Conservation (phyloP, 176 grass and related monocot species). For the Lolium perenne region DNA sequence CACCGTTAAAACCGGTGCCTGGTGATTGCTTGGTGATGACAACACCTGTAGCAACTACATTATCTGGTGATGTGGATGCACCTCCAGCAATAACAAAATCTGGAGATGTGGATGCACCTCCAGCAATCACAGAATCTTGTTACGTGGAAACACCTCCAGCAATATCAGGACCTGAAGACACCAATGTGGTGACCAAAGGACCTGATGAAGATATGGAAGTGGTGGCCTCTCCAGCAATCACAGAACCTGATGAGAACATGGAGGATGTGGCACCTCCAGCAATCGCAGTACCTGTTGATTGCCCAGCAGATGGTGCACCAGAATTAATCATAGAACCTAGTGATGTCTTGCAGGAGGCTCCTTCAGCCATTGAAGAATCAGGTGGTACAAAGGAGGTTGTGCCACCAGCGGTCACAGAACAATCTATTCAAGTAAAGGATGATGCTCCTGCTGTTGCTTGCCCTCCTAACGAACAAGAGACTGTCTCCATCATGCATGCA, state of each 20-base stretch:
- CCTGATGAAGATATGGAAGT: constrained; percentile 36
- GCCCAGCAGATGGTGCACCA: constrained; percentile 16
- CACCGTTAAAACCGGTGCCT: constrained; percentile 38
- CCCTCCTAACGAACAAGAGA: constrained; percentile 13
- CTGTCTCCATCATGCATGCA: constrained; percentile 16
- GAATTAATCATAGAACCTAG: constrained; percentile 28
- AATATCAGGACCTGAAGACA: constrained; percentile 1
- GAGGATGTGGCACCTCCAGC: constrained; percentile 33
- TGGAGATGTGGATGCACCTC: constrained; percentile 21
- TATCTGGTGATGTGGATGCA: constrained; percentile 28
- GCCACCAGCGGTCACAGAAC: not conserved
- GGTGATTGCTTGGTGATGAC: not conserved
- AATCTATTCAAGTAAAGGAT: constrained; percentile 25
- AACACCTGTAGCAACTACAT: constrained; percentile 13
- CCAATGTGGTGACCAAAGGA: constrained; percentile 22
- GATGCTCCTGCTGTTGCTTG: constrained; percentile 32
- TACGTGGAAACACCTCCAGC: constrained; percentile 1
- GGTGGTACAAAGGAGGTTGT: constrained; percentile 17
- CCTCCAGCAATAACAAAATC: not conserved
- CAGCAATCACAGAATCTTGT: constrained; percentile 10
- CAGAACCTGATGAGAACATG: constrained; percentile 27
- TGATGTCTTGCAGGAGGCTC: constrained; percentile 21
- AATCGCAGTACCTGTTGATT: not conserved
- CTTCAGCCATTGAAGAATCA: constrained; percentile 33
- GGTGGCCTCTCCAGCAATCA: constrained; percentile 12